Conservation (phyloP, 768 basidiomycete species). For the Mrakia frigida region DNA sequence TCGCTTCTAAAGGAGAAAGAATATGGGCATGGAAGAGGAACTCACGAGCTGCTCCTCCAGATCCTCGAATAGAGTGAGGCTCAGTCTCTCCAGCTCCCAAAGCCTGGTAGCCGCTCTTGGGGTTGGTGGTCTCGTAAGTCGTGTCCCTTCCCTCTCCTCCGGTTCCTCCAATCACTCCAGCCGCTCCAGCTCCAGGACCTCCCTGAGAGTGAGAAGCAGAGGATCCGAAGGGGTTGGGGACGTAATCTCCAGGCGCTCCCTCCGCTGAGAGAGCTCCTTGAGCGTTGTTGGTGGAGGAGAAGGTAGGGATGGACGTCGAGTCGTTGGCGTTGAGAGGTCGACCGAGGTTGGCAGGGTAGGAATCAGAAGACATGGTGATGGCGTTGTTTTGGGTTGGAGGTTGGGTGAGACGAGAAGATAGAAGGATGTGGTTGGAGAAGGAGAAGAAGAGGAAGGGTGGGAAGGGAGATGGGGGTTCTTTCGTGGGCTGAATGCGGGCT, state of each 20-base stretch:
- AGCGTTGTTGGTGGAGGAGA: neutral
- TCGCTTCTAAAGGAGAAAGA: too few species aligned
- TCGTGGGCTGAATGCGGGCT: too few species aligned
- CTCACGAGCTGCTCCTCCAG: neutral
- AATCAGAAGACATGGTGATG: neutral
- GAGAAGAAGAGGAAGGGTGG: too few species aligned
- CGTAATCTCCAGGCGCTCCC: neutral
- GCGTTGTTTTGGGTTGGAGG: neutral
- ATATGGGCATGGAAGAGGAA: too few species aligned
- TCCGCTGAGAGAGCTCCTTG: neutral
- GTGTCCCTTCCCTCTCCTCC: conserved; percentile 5
- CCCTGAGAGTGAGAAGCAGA: neutral
- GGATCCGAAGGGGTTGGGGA: conserved; percentile 1
- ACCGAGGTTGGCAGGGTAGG: conserved; percentile 16
- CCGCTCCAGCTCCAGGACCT: neutral
- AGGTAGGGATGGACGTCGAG: neutral
- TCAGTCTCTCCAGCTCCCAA: neutral
- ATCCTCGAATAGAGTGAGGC: conserved; percentile 12
- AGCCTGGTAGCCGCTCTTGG: conserved; percentile 3
- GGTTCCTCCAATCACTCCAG: neutral
- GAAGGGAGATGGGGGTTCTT: too few species aligned
- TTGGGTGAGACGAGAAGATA: neutral
- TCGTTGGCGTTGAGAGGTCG: conserved; percentile 8
- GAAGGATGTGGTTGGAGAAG: too few species aligned
- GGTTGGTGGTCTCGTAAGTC: conserved; percentile 17